A percentile compares a stretch with the other conserved stretches of the same genome.
Conservation (phyloP, 805 yeast species). For the Pichia manshurica region DNA sequence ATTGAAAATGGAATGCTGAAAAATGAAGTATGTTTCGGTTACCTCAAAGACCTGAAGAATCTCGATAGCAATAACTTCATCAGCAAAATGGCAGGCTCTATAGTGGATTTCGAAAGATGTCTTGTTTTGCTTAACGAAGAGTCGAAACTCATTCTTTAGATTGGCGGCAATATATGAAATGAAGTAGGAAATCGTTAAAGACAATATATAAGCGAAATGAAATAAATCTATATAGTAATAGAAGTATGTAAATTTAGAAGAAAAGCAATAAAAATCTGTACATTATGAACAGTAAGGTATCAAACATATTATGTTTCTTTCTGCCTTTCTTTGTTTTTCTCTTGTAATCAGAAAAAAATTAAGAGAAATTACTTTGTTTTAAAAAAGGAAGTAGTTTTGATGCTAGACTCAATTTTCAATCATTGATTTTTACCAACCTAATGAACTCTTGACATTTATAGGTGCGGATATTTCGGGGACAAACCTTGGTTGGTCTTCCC, state of each 20-base stretch:
- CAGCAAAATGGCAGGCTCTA: conserved; percentile 7
- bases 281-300: too few species aligned
- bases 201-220: not conserved
- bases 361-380: too few species aligned
- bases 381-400: too few species aligned
- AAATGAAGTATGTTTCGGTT: conserved; percentile 14
- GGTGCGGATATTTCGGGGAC: conserved; percentile 58
- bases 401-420: too few species aligned
- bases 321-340: too few species aligned
- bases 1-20: conserved; percentile 9
- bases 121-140: conserved; percentile 21
- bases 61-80: not conserved
- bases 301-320: too few species aligned
- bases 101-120: conserved; percentile 19
- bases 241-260: not conserved
- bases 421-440: conserved; percentile 58
- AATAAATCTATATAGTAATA: conserved; percentile 1
- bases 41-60: conserved; percentile 8
- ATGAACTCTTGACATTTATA: conserved; percentile 61
- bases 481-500: conserved; percentile 23
- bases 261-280: not conserved
- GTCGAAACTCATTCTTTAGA: conserved; percentile 12
- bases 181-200: too few species aligned
- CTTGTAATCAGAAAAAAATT: too few species aligned
- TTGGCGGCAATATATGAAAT: too few species aligned